phyloP scores from a whole-genome alignment of 352 stramenopile genomes.

The Phytophthora fragariaefolia region DNA sequence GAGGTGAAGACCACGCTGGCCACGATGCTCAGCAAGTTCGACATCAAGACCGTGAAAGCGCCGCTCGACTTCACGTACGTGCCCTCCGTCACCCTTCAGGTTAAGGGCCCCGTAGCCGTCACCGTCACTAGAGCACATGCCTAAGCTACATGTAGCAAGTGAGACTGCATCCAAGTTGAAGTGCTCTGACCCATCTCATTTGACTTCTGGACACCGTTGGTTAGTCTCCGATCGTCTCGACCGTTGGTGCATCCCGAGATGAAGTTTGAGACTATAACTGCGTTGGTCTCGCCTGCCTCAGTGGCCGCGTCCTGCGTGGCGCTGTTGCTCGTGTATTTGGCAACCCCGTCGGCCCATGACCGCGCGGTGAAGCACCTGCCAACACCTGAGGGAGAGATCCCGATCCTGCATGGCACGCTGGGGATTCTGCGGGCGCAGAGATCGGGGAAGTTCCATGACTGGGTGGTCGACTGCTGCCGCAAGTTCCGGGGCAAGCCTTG shows the following conservation, averaged over 20 bases:
- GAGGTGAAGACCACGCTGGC: constrained; percentile 51
- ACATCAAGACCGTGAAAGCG: constrained; percentile 31
- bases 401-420: constrained; percentile 59
- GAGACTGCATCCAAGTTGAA: constrained; percentile 23
- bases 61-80: constrained; percentile 44
- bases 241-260: constrained; percentile 8
- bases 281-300: constrained; percentile 20
- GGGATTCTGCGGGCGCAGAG: constrained; percentile 53
- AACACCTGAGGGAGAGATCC: constrained; percentile 39
- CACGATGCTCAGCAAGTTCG: constrained; percentile 40
- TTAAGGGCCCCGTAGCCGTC: too few relatives aligned
- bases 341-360: constrained; percentile 30
- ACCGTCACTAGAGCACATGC: too few relatives aligned
- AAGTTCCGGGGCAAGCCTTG: constrained; percentile 52
- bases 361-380: constrained; percentile 45
- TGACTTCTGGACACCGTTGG: too few relatives aligned
- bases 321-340: constrained; percentile 40
- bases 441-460: constrained; percentile 48
- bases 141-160: too few relatives aligned
- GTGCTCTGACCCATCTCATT: constrained; percentile 7
- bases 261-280: constrained; percentile 22
- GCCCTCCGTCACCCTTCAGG: too few relatives aligned
- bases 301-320: constrained; percentile 29
- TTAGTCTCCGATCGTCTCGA: too few relatives aligned
- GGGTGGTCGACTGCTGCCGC: too few relatives aligned